phyloP scores from a whole-genome alignment of 768 basidiomycete species.

The Lyophyllum atratum region DNA sequence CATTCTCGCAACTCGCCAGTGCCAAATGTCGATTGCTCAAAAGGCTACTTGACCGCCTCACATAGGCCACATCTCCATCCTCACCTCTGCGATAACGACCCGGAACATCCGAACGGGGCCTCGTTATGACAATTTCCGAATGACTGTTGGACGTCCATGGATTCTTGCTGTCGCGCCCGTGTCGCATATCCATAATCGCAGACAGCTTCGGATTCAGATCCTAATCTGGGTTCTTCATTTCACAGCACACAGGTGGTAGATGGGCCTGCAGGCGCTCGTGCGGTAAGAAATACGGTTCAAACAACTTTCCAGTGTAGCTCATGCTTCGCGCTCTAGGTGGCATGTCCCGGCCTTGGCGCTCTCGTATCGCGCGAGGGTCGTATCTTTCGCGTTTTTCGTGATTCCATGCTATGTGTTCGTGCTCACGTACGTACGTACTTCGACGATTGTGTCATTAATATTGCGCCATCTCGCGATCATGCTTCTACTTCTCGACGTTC shows the following conservation, averaged over 20 bases:
- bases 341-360: neutral
- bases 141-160: neutral
- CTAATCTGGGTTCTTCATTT: neutral
- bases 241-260: no score
- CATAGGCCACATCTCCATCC: neutral
- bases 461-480: neutral
- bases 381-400: neutral
- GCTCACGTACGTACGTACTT: conserved; percentile 12
- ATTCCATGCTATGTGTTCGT: conserved; percentile 1
- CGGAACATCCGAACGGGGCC: neutral
- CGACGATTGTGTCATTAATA: conserved; percentile 9
- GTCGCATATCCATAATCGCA: neutral
- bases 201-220: neutral
- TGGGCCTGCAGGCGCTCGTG: neutral
- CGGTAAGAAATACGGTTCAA: neutral
- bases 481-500: neutral
- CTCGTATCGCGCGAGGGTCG: neutral
- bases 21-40: neutral
- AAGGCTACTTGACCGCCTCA: conserved; percentile 6
- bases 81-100: neutral
- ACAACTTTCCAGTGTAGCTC: conserved; percentile 7
- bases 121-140: neutral
- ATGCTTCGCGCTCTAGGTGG: conserved; percentile 3
- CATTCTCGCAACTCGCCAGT: no score
- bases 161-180: conserved; percentile 8